Evolutionary conservation across 73 alveolate species (phyloP), one percentile per base, ranked within the genome.

Genomic region (Paramecium octaurelia): DNA sequence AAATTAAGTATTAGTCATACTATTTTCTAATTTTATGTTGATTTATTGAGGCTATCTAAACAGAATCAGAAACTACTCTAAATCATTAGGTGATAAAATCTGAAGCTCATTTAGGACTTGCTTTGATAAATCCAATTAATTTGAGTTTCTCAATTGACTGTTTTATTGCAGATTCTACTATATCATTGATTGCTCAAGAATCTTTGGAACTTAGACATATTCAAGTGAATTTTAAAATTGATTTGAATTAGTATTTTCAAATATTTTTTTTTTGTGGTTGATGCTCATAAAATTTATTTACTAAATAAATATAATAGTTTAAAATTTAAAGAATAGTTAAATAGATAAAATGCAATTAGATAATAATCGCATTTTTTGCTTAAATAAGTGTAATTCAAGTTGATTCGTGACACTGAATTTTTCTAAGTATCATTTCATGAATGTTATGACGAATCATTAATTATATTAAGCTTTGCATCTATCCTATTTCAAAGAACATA

Each of bases 221-320:
- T 27, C 27, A 14, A 64, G 2, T 34, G 21, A 27, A 31, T 27
- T 27, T 27, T 6, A 1, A 14, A 23, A 64, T 31, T 0, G 54
- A 34, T 27, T 64, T 64, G 84, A 4, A 54, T 35, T n/a, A 54
- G 29, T 54, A 34, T 64, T 27, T 7, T 64, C 84, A 34, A 64
- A 64, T 3, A 64, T 64, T 24, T 64, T 64, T 34, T 64, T 64
- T 14, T 64, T 64, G 24, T 64, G 44, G 8, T 64, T 64, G 84
- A 64, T 64, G 27, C 84, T 64, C 84, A 64, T 64, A 64, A 64
- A 64, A 64, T 64, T 64, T 59, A 59, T 59, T 59, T 64, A 64
- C 23, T 23, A 64, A 64, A 27, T 64, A 64, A 64, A 64, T 64
- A 31, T 64, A 64, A 64, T 64, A 11, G 31, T 24, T 16, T 18